Evolutionary conservation across 1,139 yeast species (phyloP).

Genomic region (Petasospora rhodanensis): DNA sequence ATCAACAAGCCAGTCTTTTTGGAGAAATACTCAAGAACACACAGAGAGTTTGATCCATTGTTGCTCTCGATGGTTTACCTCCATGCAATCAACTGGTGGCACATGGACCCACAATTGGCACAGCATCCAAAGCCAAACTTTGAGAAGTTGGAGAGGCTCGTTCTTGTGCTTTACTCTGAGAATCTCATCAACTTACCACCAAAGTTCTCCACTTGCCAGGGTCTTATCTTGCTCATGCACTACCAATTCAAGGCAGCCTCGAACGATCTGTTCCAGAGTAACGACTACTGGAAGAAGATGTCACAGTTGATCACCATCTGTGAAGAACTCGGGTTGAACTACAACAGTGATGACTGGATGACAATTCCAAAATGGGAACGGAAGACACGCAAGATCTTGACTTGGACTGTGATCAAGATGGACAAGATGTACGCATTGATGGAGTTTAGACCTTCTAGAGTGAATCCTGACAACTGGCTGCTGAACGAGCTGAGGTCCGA

Average conservation of each 20-base stretch:
- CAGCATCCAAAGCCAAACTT: constrained; percentile 31
- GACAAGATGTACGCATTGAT: constrained; percentile 26
- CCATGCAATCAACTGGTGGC: constrained; percentile 41
- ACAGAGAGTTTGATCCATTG: constrained; percentile 42
- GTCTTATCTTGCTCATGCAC: constrained; percentile 36
- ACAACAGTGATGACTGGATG: constrained; percentile 23
- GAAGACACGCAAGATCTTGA: constrained; percentile 21
- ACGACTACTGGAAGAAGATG: constrained; percentile 22
- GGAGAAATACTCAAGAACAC: constrained; percentile 41
- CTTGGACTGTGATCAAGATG: constrained; percentile 25
- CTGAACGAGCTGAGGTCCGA: constrained; percentile 15
- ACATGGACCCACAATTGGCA: constrained; percentile 30
- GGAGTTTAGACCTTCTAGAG: constrained; percentile 25
- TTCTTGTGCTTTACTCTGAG: constrained; percentile 35
- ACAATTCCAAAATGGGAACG: constrained; percentile 26
- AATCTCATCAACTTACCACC: constrained; percentile 32
- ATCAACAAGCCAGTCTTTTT: constrained; percentile 38
- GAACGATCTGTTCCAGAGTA: constrained; percentile 10
- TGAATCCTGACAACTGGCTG: constrained; percentile 24
- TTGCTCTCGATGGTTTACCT: constrained; percentile 40
- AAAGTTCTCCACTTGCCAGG: constrained; percentile 41
- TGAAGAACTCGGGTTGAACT: constrained; percentile 26
- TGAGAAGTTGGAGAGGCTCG: constrained; percentile 32
- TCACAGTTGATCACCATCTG: constrained; percentile 21
- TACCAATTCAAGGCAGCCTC: constrained; percentile 16